These are phyloP conservation scores for Truncatella angustata DNA, from an alignment of 2,329 filamentous ascomycete species.

Conservation along the genomic window DNA sequence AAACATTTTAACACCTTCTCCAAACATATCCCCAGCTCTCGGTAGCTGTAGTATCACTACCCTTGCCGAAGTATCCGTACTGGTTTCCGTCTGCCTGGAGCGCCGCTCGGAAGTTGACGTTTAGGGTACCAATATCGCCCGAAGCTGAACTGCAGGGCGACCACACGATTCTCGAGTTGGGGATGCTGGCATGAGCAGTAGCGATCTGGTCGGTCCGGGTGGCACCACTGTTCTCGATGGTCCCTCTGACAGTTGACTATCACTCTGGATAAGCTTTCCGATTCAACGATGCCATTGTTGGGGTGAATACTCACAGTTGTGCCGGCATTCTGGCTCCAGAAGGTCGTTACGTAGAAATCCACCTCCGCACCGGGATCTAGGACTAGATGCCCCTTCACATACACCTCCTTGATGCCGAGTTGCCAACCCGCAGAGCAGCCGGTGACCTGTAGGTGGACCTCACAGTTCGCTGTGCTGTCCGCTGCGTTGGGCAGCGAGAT, in stretches of 20 bases:
- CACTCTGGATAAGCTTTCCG: not conserved
- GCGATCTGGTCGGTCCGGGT: slow-evolving; percentile 26
- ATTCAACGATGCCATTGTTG: not conserved
- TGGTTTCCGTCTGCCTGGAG: slow-evolving; percentile 28
- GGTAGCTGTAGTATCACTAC: slow-evolving; percentile 20
- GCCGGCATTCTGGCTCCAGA: slow-evolving; percentile 34
- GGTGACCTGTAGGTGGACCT: slow-evolving; percentile 31
- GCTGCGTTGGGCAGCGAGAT: slow-evolving; percentile 19
- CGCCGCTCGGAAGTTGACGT: slow-evolving; percentile 39
- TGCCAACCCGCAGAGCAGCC: slow-evolving; percentile 36
- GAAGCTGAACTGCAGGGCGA: slow-evolving; percentile 31
- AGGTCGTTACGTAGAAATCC: slow-evolving; percentile 33
- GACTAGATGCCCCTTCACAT: slow-evolving; percentile 29
- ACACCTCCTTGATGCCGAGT: slow-evolving; percentile 32
- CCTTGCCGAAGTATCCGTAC: slow-evolving; percentile 34
- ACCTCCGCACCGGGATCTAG: slow-evolving; percentile 31
- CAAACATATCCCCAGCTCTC: slow-evolving; percentile 36
- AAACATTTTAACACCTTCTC: slow-evolving; percentile 28
- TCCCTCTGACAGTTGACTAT: slow-evolving; percentile 28
- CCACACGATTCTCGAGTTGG: slow-evolving; percentile 27
- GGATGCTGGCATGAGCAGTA: slow-evolving; percentile 26
- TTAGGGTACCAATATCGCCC: slow-evolving; percentile 35
- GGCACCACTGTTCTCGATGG: slow-evolving; percentile 23
- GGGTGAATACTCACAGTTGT: slow-evolving; percentile 26
- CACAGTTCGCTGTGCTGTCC: slow-evolving; percentile 32